Base-by-base conservation (phyloP, 768 basidiomycete species). In the Peribolospora kevripleyi region DNA sequence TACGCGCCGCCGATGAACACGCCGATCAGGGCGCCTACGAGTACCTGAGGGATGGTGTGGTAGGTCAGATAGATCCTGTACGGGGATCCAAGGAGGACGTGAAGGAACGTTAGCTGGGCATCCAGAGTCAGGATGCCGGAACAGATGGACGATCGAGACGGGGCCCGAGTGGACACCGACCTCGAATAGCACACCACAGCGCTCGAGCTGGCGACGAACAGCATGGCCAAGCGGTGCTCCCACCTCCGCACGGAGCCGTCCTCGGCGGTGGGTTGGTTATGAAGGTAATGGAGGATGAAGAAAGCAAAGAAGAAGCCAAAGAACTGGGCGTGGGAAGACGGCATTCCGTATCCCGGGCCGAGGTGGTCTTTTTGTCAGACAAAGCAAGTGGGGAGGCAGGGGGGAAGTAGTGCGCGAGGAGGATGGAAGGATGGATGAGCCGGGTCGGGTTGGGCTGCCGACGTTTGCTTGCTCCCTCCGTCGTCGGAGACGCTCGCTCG, bases 261-360 rank as follows among this genome's bases (percentile, higher is more conserved):
- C 25, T 25, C 25, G 25, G 25, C 25, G 25, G 25, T 25, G 25
- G 25, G 25, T 25, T 25, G 25, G 25, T 25, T 25, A 25, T 25
- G 25, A 25, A 74, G 74, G 51, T 86, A 63, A 67, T 87, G 84
- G 62, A 80, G 76, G 47, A 78, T 63, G 48, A 86, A 65, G 66
- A 86, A 87, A 0, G 82, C 71, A 5, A 79, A 72, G 59, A 87
- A 86, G 67, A 82, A 87, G 11, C 77, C 84, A 84, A 87, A 85
- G 65, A 80, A 84, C 66, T 87, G 84, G 66, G 82, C 83, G 63
- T 87, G 84, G 10, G 82, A 84, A 0, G 84, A 85, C 0, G 84
- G 84, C 61, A 86, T 86, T 6, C 83, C 84, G 63, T 84, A 86
- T 10, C 84, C 84, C 54, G 74, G 74, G 14, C 78, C 79, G 50